Conservation (phyloP, 208 protist genomes). For the Entamoeba dispar region DNA sequence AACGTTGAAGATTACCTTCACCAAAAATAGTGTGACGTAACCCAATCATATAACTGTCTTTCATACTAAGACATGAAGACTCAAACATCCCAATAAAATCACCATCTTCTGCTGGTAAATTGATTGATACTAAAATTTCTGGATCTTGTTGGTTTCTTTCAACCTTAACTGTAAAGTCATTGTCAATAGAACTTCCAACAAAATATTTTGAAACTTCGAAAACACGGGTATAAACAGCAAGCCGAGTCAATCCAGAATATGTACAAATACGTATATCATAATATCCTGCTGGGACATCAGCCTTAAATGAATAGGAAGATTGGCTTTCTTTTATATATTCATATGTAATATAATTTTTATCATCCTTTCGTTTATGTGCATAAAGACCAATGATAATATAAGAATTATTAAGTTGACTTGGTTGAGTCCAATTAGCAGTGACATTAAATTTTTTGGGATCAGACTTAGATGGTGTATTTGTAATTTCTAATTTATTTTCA, state of each 20-base stretch:
- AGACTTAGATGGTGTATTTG: background rate
- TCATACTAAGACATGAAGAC: background rate
- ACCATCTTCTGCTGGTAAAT: background rate
- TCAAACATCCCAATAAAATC: background rate
- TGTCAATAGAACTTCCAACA: background rate
- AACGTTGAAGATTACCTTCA: background rate
- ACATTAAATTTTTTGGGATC: background rate
- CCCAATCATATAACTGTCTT: background rate
- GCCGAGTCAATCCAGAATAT: background rate
- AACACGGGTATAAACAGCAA: background rate
- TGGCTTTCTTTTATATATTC: background rate
- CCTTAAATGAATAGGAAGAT: background rate
- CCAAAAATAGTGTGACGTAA: background rate
- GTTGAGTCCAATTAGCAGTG: background rate
- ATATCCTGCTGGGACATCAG: background rate
- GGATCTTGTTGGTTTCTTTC: background rate
- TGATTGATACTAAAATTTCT: background rate
- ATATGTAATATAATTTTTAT: background rate
- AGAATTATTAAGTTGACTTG: background rate
- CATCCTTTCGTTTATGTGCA: background rate
- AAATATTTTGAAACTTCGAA: background rate
- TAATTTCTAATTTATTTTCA: no score
- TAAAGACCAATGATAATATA: background rate
- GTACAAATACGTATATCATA: background rate
- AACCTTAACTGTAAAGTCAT: background rate